A percentile compares a stretch with the other conserved stretches of the same genome.
These are phyloP conservation scores for Stemphylium lycopersici DNA, from an alignment of 2,329 filamentous ascomycete species.

Conservation along the genomic window DNA sequence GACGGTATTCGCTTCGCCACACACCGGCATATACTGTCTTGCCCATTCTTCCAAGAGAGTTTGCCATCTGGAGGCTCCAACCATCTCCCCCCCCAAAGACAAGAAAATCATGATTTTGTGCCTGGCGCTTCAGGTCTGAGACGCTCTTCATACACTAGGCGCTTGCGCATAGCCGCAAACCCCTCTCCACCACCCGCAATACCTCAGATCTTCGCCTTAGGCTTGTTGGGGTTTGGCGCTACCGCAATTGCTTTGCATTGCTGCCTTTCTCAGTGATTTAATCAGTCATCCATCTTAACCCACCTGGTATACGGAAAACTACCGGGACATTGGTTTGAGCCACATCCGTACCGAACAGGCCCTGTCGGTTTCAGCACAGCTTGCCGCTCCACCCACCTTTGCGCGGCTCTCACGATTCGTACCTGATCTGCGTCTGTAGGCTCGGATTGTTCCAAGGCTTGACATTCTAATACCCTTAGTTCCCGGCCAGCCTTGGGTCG, in stretches of 20 bases:
- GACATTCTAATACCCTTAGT: constrained; percentile 45
- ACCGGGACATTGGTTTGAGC: constrained; percentile 44
- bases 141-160: constrained; percentile 47
- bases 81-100: constrained; percentile 23
- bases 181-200: constrained; percentile 27
- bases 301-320: constrained; percentile 38
- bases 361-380: constrained; percentile 46
- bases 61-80: constrained; percentile 26
- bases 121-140: constrained; percentile 50
- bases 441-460: constrained; percentile 31
- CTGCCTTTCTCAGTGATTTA: constrained; percentile 26
- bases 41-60: constrained; percentile 29
- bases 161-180: constrained; percentile 38
- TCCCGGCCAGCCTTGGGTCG: constrained; percentile 38
- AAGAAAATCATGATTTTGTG: constrained; percentile 44
- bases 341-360: constrained; percentile 38
- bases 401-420: constrained; percentile 39
- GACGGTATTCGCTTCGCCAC: constrained; percentile 28
- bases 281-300: constrained; percentile 39
- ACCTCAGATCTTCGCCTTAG: constrained; percentile 22
- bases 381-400: constrained; percentile 38
- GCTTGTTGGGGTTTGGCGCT: constrained; percentile 30
- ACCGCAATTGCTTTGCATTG: constrained; percentile 32
- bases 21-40: constrained; percentile 23
- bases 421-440: constrained; percentile 41